A percentile compares a stretch with the other conserved stretches of the same genome.
These are phyloP conservation scores for Exsudoporus frostii DNA, from an alignment of 768 basidiomycete species.

Conservation along the genomic window DNA sequence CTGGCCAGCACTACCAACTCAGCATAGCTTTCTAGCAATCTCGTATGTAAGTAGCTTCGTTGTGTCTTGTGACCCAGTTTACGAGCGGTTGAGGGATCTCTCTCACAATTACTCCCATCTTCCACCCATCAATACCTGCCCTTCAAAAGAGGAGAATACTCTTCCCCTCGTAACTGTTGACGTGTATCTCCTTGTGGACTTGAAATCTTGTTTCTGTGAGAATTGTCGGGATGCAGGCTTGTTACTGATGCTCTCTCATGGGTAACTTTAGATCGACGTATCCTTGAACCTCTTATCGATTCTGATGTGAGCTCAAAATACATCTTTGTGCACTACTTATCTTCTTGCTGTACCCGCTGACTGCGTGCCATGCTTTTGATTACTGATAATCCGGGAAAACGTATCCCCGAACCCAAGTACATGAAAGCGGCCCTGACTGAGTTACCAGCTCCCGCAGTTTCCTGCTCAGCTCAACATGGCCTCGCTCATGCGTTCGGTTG, in stretches of 20 bases:
- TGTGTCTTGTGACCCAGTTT: neutral
- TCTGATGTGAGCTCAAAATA: neutral
- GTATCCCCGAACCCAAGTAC: neutral
- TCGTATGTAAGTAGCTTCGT: neutral
- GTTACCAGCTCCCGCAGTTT: neutral
- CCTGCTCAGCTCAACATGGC: neutral
- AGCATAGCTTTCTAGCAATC: neutral
- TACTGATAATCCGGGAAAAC: constrained; percentile 7
- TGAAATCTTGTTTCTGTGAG: neutral
- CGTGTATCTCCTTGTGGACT: neutral
- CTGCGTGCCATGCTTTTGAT: constrained; percentile 1
- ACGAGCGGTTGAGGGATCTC: neutral
- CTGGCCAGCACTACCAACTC: too few species aligned
- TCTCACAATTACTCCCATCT: neutral
- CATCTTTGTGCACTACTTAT: neutral
- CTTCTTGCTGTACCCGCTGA: constrained; percentile 4
- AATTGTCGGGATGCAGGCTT: neutral
- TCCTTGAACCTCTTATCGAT: constrained; percentile 1
- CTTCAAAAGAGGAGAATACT: neutral
- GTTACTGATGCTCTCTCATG: neutral
- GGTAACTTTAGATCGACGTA: constrained; percentile 2
- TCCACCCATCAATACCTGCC: too few species aligned
- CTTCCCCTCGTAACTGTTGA: neutral
- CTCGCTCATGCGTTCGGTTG: constrained; percentile 5
- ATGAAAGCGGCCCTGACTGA: neutral